Base-by-base conservation (phyloP, 768 basidiomycete species). In the Amanita jacksonii region DNA sequence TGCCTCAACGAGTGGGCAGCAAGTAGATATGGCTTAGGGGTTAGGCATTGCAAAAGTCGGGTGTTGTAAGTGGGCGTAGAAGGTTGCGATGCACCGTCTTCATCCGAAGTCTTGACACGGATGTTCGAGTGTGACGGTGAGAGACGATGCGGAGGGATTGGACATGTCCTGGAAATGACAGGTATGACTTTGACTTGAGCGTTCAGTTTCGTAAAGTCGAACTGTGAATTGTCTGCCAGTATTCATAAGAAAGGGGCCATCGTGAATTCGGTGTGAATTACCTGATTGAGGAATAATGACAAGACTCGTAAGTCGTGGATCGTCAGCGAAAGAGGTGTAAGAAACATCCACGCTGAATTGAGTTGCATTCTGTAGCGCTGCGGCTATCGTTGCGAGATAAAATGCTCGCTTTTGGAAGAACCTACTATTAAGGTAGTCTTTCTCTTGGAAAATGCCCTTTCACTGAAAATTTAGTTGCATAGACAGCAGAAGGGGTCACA, bases 401-500 rank as follows among this genome's bases (percentile, higher is more conserved):
- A 85, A 91, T 0, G 89, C 81, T 30, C 88, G 73, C 57, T 98
- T 98, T 57, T 93, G 85, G 58, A 94, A 93, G 59, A 85, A 91
- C 8, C 96, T 77, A 6, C 80, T 76, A 56, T 92, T 83, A 46
- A 91, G 68, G 51, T 90, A 88, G 57, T 98, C 93, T 58, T 98
- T 99, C 55, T 93, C 89, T 66, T 94, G 89, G 55, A 98, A 93
- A n/a, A 96, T 66, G 37, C 52, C 59, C 85, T 86, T 43, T 15
- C 9, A 45, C n/a, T 44, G 23, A 37, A 16, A 12, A 6, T 12
- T 44, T 28, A 44, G 33, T 43, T 23, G 3, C 4, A 19, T 4
- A 25, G 22, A 43, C 2, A 43, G 18, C 20, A 31, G 24, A 35
- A 2, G 4, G 3, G 1, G 34, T n/a, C n/a, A 37, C 6, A 28